These are phyloP conservation scores for Saposhnikovia divaricata DNA, from an alignment of 129 eudicot genomes.

Conservation along the genomic window DNA sequence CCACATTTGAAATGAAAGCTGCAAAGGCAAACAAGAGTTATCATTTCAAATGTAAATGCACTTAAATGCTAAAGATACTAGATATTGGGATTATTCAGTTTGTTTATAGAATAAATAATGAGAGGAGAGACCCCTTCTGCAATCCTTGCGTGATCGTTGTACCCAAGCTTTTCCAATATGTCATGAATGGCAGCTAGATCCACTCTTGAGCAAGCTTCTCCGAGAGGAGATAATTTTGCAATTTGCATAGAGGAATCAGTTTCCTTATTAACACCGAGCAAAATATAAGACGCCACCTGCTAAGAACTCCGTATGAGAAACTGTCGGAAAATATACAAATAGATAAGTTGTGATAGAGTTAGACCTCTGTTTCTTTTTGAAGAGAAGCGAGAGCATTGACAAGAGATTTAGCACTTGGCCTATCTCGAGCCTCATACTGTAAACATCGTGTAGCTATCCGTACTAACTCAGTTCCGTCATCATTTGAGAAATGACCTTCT, in stretches of 20 bases:
- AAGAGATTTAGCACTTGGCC: slow-evolving; percentile 61
- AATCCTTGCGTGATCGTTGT: slow-evolving; percentile 61
- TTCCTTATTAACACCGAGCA: slow-evolving; percentile 48
- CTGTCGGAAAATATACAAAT: not conserved
- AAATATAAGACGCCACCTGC: slow-evolving; percentile 57
- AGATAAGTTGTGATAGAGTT: not conserved
- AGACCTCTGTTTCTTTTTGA: slow-evolving; percentile 60
- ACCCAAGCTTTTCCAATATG: slow-evolving; percentile 54
- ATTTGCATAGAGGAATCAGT: slow-evolving; percentile 19
- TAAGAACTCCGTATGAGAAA: slow-evolving; percentile 7
- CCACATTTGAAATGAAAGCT: slow-evolving; percentile 13
- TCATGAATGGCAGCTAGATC: slow-evolving; percentile 75
- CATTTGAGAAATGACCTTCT: slow-evolving; percentile 64
- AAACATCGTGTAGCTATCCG: slow-evolving; percentile 64
- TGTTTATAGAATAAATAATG: not conserved
- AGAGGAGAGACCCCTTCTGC: slow-evolving; percentile 43
- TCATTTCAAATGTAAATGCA: not conserved
- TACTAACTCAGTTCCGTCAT: slow-evolving; percentile 64
- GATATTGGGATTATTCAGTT: not conserved
- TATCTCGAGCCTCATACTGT: slow-evolving; percentile 72
- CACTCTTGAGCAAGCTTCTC: slow-evolving; percentile 69
- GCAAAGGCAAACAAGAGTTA: not conserved
- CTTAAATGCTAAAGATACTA: not conserved
- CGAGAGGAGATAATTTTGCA: slow-evolving; percentile 38
- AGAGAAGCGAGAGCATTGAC: slow-evolving; percentile 44